phyloP scores from a whole-genome alignment of 306 rosid genomes.

The Bauhinia variegata region DNA sequence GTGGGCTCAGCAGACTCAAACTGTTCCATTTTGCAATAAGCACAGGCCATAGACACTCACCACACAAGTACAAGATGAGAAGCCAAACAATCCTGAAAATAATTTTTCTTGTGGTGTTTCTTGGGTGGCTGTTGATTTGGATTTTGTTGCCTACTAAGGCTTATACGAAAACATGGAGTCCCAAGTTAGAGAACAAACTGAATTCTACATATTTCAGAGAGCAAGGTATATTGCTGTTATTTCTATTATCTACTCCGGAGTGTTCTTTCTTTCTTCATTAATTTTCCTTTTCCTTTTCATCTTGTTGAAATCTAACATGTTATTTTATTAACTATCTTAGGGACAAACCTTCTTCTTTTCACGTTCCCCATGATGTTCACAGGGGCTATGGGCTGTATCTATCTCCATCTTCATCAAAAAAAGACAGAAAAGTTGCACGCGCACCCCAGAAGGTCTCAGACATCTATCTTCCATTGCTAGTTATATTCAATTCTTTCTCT shows the following conservation, averaged over 20 bases:
- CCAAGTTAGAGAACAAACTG: slow-evolving; percentile 41
- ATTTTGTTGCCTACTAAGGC: slow-evolving; percentile 55
- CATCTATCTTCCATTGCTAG: background rate
- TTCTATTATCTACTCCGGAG: background rate
- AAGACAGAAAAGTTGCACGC: slow-evolving; percentile 7
- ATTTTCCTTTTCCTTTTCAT: too few relatives aligned
- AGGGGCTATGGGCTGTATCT: slow-evolving; percentile 56
- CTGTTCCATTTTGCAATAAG: background rate
- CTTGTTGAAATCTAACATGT: too few relatives aligned
- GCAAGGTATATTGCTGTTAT: slow-evolving; percentile 42
- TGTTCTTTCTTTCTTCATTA: background rate
- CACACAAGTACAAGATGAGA: slow-evolving; percentile 18
- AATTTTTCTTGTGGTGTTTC: slow-evolving; percentile 42
- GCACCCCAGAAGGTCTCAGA: slow-evolving; percentile 34
- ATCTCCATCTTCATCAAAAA: slow-evolving; percentile 58
- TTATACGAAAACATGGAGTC: slow-evolving; percentile 48
- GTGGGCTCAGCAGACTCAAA: too few relatives aligned
- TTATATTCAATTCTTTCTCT: background rate
- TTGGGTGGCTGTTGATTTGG: slow-evolving; percentile 64
- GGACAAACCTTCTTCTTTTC: slow-evolving; percentile 60
- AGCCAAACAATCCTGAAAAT: slow-evolving; percentile 32
- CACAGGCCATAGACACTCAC: background rate
- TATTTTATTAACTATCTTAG: slow-evolving; percentile 25
- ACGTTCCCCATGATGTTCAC: slow-evolving; percentile 66
- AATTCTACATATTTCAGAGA: slow-evolving; percentile 57